phyloP scores from a whole-genome alignment of 2,329 filamentous ascomycete species.

The Hypoxylon sp. region DNA sequence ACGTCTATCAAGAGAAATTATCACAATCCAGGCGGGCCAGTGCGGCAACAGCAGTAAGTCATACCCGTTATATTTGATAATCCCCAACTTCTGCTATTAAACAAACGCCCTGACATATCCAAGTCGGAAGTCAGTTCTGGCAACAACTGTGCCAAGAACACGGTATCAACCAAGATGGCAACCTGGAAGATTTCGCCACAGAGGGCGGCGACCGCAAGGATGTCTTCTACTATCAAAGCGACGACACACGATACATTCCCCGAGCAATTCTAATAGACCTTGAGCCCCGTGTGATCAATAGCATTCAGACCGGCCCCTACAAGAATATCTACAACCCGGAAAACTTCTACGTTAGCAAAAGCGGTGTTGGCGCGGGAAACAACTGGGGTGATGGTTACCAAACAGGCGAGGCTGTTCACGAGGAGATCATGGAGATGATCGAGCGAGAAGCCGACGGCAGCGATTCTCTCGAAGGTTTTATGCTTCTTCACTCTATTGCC shows the following conservation, averaged over 20 bases:
- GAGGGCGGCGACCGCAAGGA: slow-evolving; percentile 98
- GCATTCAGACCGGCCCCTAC: slow-evolving; percentile 92
- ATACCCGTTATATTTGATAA: too few species aligned
- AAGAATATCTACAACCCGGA: slow-evolving; percentile 99
- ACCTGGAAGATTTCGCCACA: slow-evolving; percentile 96
- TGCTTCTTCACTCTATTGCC: slow-evolving; percentile 98
- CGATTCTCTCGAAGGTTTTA: slow-evolving; percentile 97
- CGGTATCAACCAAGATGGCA: slow-evolving; percentile 96
- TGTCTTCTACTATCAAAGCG: slow-evolving; percentile 99
- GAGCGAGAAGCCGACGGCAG: slow-evolving; percentile 98
- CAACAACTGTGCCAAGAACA: slow-evolving; percentile 98
- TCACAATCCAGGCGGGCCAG: slow-evolving; percentile 98
- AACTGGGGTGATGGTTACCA: slow-evolving; percentile 99
- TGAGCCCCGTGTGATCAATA: slow-evolving; percentile 91
- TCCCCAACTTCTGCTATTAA: slow-evolving; percentile 1
- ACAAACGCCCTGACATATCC: slow-evolving; percentile 45
- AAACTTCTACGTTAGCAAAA: slow-evolving; percentile 97
- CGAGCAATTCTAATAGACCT: slow-evolving; percentile 94
- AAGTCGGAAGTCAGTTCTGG: slow-evolving; percentile 98
- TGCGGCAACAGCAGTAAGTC: slow-evolving; percentile 98
- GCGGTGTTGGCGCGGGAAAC: slow-evolving; percentile 92
- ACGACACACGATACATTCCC: slow-evolving; percentile 98
- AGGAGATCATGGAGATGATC: slow-evolving; percentile 99
- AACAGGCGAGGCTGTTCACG: slow-evolving; percentile 88
- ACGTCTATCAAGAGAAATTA: slow-evolving; percentile 80